Evolutionary conservation across 1,139 yeast genomes (phyloP), one percentile per base, ranked within the genome.

Genomic region (Sugiyamaella castrensis): DNA sequence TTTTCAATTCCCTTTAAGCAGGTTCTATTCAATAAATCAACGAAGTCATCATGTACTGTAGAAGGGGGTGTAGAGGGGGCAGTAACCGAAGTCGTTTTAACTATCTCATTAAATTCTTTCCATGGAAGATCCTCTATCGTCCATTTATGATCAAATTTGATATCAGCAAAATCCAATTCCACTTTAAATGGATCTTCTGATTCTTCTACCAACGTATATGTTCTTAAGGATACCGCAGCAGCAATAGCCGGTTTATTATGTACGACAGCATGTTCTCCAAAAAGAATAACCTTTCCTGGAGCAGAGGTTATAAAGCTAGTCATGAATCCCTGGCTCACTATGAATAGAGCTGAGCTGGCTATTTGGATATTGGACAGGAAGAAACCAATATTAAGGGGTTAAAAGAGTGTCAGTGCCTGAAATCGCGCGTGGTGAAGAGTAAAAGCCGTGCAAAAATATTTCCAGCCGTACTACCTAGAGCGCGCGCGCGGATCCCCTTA

Each of bases 251-350:
- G 95, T 69, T 87, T 87, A 47, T 87, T 83, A 65, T 87, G 87
- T 1, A 92, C 99, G 2, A 95, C 98, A 1, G 98, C 87, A 64
- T 92, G 99, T 64, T 92, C 98, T 24, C 99, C 99, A 64, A 89
- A 94, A 40, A 94, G 76, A 59, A 92, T 94, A 37, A 89, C 96
- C 65, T 94, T 92, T 7, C 98, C 99, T 0, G 99, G 98, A 1
- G 99, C 95, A 53, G 96, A 87, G 2, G 88, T 87, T 50, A 81
- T 71, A 66, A 89, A 87, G 33, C 31, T 32, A 7, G 7, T 37
- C 47, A 43, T 43, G 9, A 37, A n/a, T n/a, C n/a, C n/a, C n/a
- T n/a, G n/a, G n/a, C n/a, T n/a, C n/a, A n/a, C n/a, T n/a, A n/a
- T n/a, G 36, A 19, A 33, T 15, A 19, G 11, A 31, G 2, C 15